A percentile compares a stretch with the other conserved stretches of the same genome.
Conservation (phyloP, 108 stramenopile species). For the Stephanodiscus triporus region DNA sequence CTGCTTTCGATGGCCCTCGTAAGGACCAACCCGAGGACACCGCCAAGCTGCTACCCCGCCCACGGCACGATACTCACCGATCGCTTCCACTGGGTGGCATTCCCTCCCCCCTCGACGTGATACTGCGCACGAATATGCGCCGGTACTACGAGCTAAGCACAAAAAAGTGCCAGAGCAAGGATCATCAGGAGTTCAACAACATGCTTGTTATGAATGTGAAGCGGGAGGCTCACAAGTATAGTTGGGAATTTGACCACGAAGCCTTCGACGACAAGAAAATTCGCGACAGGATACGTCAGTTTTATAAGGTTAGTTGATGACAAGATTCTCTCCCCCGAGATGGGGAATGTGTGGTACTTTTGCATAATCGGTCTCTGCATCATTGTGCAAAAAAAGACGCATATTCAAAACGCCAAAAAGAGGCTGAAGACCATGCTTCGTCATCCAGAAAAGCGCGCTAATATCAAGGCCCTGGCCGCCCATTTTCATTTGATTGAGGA, state of each 20-base stretch:
- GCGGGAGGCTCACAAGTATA: slow-evolving; percentile 46
- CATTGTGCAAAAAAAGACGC: slow-evolving; percentile 44
- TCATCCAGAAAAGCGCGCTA: slow-evolving; percentile 77
- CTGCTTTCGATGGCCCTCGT: slow-evolving; percentile 78
- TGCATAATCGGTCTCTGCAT: not conserved
- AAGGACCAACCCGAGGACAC: slow-evolving; percentile 63
- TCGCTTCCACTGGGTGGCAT: slow-evolving; percentile 79
- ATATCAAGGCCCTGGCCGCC: slow-evolving; percentile 67
- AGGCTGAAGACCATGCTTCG: slow-evolving; percentile 74
- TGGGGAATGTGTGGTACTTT: not conserved
- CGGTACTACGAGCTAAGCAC: slow-evolving; percentile 49
- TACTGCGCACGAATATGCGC: slow-evolving; percentile 36
- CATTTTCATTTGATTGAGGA: slow-evolving; percentile 76
- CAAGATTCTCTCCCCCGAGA: not conserved
- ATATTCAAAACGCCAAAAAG: slow-evolving; percentile 84
- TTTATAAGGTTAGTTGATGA: slow-evolving; percentile 28
- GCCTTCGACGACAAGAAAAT: slow-evolving; percentile 69
- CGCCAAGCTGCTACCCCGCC: slow-evolving; percentile 48
- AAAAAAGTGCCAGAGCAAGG: slow-evolving; percentile 36
- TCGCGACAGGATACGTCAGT: slow-evolving; percentile 66
- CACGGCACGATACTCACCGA: slow-evolving; percentile 55
- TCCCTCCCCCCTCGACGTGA: slow-evolving; percentile 66
- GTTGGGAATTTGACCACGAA: slow-evolving; percentile 61
- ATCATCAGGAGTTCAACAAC: slow-evolving; percentile 81
- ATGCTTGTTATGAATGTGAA: slow-evolving; percentile 59